Evolutionary conservation across 345 rosid species (phyloP), one percentile per base, ranked within the genome.

Genomic region (Dipteronia sinensis): DNA sequence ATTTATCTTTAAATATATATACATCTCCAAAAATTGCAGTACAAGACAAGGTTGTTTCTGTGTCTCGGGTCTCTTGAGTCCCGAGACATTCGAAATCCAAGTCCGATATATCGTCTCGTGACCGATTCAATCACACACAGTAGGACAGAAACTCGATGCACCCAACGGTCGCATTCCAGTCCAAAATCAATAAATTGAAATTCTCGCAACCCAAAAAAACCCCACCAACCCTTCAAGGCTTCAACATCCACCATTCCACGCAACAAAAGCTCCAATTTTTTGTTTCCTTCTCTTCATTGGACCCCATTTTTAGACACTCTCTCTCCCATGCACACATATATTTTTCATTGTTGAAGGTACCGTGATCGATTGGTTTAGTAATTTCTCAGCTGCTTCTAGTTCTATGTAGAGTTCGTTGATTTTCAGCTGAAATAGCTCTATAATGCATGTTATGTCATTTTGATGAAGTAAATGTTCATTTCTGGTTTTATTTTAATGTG

Each of bases 351-450:
- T 58, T 59, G 3, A 8, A 62, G 27, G 58, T 44, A 17, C 20
- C 42, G 4, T 38, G 16, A 58, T 20, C 31, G n/a, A 59, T 58
- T 20, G 53, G 66, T 62, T 23, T 73, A 42, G 17, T 27, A 1
- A 23, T 25, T 44, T 23, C 56, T 23, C 51, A 9, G 5, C 6
- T 16, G 9, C 38, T 34, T 34, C 38, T 34, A 11, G 7, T 15
- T 3, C 17, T 34, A 4, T 47, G 27, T n/a, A 10, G 17, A 74
- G n/a, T 47, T 47, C 16, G 27, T 49, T 19, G 13, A 64, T 1
- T 74, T 63, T 74, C 40, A 19, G 77, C 67, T 63, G 2, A 64
- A 38, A 59, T 38, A 72, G 17, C 38, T 34, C 38, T 34, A 34
- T 34, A 34, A 5, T 0, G 6, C 38, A 34, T 34, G 38, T 4